Evolutionary conservation across 495 filamentous ascomycete genomes (phyloP), one percentile per base, ranked within the genome.

Genomic region (Neurospora sp.): DNA sequence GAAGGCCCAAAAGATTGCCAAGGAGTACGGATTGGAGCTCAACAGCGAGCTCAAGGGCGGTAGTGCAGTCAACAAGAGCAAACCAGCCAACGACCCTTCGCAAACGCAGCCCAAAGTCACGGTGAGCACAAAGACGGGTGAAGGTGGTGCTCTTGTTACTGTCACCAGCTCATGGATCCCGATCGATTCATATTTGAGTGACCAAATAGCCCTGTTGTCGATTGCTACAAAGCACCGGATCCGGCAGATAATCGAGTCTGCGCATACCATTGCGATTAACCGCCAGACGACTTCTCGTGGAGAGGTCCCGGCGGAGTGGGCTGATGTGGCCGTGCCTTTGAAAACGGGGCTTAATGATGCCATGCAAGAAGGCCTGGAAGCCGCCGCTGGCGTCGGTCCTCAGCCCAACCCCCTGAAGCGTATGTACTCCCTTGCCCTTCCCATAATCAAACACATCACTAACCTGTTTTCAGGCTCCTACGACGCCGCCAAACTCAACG

Each of bases 131-230:
- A 80, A 81, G 62, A 73, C 75, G 10, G 86, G 83, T 1, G 85
- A 87, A 0, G 87, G 91, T 76, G 88, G 87, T 12, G 83, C 85
- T 12, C 78, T 90, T 5, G 85, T 89, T 3, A 77, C 86, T 18
- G 88, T 90, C 5, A 86, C 85, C 3, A 90, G 90, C 2, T 88
- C 89, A 3, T 84, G 92, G n/a, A 86, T 94, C 27, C 89, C 89
- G 18, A 83, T 87, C 37, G 91, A 91, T 11, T 85, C 90, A 2
- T 87, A 85, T 41, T 80, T 96, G 40, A 89, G 90, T 16, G 92
- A 97, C 70, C 89, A 97, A 69, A 76, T 96, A 23, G 88, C 91
- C 37, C 84, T 96, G 37, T 71, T 96, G 39, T 94, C 92, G 10
- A 86, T 96, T 39, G 90, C 91, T 8, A 88, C 91, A 42, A 90